Evolutionary conservation across 768 basidiomycete genomes (phyloP), one percentile per base, ranked within the genome.

Genomic region (Xerocomellus chrysenteron): DNA sequence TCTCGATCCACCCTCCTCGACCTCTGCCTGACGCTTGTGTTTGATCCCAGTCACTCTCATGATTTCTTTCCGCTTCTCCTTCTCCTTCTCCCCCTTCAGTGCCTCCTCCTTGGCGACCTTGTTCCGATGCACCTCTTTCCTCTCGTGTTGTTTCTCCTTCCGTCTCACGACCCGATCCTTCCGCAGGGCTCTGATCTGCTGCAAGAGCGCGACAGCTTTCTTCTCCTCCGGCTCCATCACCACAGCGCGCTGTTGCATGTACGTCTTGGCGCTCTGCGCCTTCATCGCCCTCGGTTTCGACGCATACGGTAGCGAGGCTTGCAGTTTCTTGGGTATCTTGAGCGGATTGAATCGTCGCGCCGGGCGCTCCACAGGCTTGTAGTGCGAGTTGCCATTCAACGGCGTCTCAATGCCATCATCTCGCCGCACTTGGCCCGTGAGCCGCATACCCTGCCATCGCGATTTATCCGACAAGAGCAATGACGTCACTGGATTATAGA

Each of bases 201-300:
- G 96, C 69, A 99, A 69, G 39, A 98, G 74, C 39, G 91, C 88
- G 19, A 98, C 76, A 0, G 97, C 95, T 69, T 85, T 89, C 79
- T 89, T 93, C 78, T 98, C 97, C 69, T 96, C 94, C 1, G 92
- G 91, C 67, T 96, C 91, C 80, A 98, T 82, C 44, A 99, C 87
- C 26, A 98, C 94, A 1, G 96, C 94, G 13, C 97, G 87, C 72
- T 91, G 92, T 73, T 94, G 92, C 68, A 98, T 74, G 73, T 98
- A 97, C n/a, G 94, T 94, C 69, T 81, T 78, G 53, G 75, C 76
- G 36, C 77, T 74, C 73, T 93, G 94, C 9, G 88, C 79, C 62
- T 82, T 81, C 81, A 90, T 88, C 37, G 88, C 70, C 72, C 89
- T 90, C 19, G 94, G 92, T 73, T 99, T 99, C 35, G 91, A 90